Evolutionary conservation across 2,329 filamentous ascomycete species (phyloP), one percentile per base, ranked within the genome.

Genomic region (Trichoderma cornu-damae): DNA sequence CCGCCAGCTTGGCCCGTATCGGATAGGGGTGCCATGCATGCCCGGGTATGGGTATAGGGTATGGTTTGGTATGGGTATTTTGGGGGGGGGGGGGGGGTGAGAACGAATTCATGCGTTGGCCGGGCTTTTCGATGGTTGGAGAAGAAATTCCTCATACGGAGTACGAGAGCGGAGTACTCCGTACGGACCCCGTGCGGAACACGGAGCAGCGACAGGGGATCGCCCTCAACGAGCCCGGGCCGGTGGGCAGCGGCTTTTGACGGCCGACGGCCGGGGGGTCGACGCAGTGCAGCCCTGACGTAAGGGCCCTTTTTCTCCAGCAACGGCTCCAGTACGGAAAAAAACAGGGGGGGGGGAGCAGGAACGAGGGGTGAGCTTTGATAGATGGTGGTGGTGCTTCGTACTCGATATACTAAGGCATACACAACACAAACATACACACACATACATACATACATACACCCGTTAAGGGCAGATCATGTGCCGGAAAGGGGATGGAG

Each of bases 201-300:
- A 52, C 49, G 51, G 57, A 59, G 57, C 42, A 32, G 43, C 22
- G 40, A 44, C 57, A 55, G 47, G 47, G 51, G 37, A 24, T n/a
- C n/a, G n/a, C n/a, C n/a, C n/a, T n/a, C n/a, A n/a, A n/a, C 48
- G 40, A 34, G 42, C 34, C 58, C 58, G 58, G 58, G 22, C 53
- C 52, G 52, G 46, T 50, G 52, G 57, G 57, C 34, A 30, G 22
- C n/a, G 38, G 57, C 46, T 24, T 40, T 56, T 32, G 47, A 34
- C 53, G 48, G 53, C 52, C 46, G 58, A 57, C 51, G 56, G 49
- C 53, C 58, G 58, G 57, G n/a, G 58, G 16, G 58, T 59, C 47
- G 42, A 57, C 11, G 53, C 58, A 59, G 52, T 57, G 57, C 53
- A 57, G 52, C 37, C 53, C 52, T 59, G 58, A 59, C 58, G 58